These are phyloP conservation scores for Picochlorum sp. DNA, from an alignment of 139 green algal genomes.

Conservation along the genomic window DNA sequence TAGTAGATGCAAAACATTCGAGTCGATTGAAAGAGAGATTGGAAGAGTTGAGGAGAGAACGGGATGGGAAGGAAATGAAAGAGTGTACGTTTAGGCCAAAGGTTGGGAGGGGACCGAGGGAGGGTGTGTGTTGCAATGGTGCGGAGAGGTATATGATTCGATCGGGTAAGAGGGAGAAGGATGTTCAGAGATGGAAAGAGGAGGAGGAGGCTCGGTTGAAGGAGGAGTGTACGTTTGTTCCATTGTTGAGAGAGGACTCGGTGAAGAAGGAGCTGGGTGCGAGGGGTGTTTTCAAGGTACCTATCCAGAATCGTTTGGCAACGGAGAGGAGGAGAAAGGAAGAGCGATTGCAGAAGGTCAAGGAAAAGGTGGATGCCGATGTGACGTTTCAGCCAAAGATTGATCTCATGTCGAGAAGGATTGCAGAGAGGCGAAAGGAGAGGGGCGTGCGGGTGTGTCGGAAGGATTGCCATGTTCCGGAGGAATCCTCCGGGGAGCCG, in stretches of 20 bases:
- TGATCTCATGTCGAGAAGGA: neutral
- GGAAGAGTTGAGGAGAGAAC: neutral
- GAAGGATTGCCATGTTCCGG: neutral
- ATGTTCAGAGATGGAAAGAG: neutral
- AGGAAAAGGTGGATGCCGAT: neutral
- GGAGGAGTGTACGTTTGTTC: neutral
- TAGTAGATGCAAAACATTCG: neutral
- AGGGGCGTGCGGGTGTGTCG: neutral
- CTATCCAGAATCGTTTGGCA: neutral
- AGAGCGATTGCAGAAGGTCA: neutral
- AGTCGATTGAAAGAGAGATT: neutral
- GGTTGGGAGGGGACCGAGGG: neutral
- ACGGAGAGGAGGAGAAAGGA: neutral
- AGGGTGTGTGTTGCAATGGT: neutral
- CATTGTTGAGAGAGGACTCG: neutral
- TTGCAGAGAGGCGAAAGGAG: neutral
- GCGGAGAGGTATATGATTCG: neutral
- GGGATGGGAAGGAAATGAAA: neutral
- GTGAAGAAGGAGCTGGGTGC: neutral
- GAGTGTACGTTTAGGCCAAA: constrained; percentile 6
- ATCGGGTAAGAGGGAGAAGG: neutral
- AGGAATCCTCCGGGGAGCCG: neutral
- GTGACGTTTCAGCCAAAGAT: neutral
- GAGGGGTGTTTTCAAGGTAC: neutral
- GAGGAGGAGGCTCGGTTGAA: neutral